Percentiles rank a stretch among this genome's conserved stretches.
phyloP scores from a whole-genome alignment of 2,329 filamentous ascomycete species.

The Cladosporium sp. region DNA sequence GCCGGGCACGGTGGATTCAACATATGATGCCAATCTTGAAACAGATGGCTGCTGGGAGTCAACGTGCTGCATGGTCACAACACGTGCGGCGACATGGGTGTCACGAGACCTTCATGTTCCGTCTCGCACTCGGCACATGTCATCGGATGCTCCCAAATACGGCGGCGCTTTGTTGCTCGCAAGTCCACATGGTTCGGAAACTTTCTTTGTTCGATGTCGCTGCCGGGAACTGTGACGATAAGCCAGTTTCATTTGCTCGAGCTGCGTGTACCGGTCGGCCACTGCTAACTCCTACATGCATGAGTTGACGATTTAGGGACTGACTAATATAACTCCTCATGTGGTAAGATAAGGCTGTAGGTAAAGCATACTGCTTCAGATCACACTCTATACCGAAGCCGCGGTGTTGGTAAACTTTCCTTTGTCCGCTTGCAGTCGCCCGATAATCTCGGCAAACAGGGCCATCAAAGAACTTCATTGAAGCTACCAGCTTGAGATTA shows the following conservation, averaged over 20 bases:
- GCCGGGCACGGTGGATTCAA: slow-evolving; percentile 59
- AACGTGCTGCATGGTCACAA: background rate
- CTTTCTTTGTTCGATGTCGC: background rate
- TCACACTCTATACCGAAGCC: background rate
- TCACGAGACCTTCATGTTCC: background rate
- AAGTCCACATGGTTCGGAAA: background rate
- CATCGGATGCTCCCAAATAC: background rate
- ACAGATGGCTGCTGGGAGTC: background rate
- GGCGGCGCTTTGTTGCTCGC: slow-evolving; percentile 3
- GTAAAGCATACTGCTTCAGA: background rate
- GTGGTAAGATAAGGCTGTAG: background rate
- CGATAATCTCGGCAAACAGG: slow-evolving; percentile 14
- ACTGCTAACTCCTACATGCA: background rate
- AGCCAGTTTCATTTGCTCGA: background rate
- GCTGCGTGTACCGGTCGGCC: background rate
- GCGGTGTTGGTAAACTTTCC: slow-evolving; percentile 12
- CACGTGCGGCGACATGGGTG: background rate
- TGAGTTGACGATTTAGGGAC: background rate
- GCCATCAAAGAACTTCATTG: slow-evolving; percentile 16
- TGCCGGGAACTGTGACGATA: background rate
- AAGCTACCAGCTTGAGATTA: slow-evolving; percentile 5
- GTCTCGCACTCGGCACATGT: background rate
- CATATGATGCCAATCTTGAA: slow-evolving; percentile 30
- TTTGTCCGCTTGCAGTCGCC: slow-evolving; percentile 32
- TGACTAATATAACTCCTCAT: background rate